Base-by-base conservation (phyloP, 1,139 yeast genomes). In the Pichia sp. region DNA sequence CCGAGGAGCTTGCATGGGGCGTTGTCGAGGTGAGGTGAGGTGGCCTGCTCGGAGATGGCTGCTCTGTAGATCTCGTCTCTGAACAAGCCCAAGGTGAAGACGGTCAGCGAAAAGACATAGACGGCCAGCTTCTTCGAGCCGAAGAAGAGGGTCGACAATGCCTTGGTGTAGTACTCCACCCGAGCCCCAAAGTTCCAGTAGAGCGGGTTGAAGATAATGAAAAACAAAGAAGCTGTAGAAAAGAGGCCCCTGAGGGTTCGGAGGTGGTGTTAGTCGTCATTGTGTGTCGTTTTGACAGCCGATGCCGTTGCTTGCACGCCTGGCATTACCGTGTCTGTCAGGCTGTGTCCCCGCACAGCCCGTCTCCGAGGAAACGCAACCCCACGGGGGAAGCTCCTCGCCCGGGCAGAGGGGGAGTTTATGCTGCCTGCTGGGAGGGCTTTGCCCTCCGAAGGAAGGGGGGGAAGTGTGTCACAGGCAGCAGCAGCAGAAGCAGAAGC, bases 131-230 rank as follows among this genome's bases (percentile, higher is more conserved):
- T 79, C 43, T 90, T 81, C 50, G 77, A 76, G n/a, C 91, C 87
- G 36, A 84, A 81, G 3, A 85, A 77, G 34, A 87, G 60, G 66
- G 87, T 88, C 49, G 97, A 88, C 56, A 92, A 71, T 54, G 85
- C 67, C 63, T 87, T 86, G 34, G 88, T 82, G 57, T 81, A 81
- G 75, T 89, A 89, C 69, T 93, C 98, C 43, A 80, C 66, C 64
- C 97, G 79, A 9, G 99, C 99, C 33, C 83, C 96, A 55, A 87
- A 78, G 71, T 93, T 93, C 99, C 99, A 93, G 69, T 91, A 92
- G 38, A 88, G 80, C 16, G 99, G 99, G 69, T 93, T 93, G 79
- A 93, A 92, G 20, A 87, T 84, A 64, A 93, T 88, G 49, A 86
- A 79, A 12, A 72, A 75, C 49, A 82, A 64, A 1, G 88, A 54